Percentiles rank a stretch among this genome's conserved stretches.
Evolutionary conservation across 2,329 filamentous ascomycete species (phyloP).

Genomic region (Colletotrichum australisinense): DNA sequence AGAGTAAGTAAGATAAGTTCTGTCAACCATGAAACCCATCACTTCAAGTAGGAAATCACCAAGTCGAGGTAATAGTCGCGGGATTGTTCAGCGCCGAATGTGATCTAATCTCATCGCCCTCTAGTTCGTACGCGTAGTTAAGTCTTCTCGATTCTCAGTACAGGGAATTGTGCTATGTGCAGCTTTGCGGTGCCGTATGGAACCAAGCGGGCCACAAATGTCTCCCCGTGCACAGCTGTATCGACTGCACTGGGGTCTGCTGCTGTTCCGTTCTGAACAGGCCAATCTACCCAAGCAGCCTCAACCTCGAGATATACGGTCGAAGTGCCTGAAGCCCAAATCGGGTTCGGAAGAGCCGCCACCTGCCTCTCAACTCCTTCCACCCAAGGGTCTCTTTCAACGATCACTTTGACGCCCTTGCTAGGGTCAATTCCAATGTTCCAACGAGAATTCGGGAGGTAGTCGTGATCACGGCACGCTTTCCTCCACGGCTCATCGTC

Average conservation of each 20-base stretch:
- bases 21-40: no score
- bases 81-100: no score
- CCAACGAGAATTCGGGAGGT: conserved; percentile 48
- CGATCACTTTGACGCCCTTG: not conserved
- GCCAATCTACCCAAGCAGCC: conserved; percentile 39
- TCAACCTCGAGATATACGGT: conserved; percentile 45
- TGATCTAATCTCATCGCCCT: no score
- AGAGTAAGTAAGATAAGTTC: no score
- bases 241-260: conserved; percentile 39
- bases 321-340: conserved; percentile 47
- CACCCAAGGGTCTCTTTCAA: conserved; percentile 37
- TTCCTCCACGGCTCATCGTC: conserved; percentile 36
- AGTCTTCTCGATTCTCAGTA: not conserved
- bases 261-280: conserved; percentile 10
- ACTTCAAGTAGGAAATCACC: no score
- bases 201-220: conserved; percentile 40
- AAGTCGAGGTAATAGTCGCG: no score
- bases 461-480: conserved; percentile 43
- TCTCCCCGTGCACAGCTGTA: conserved; percentile 42
- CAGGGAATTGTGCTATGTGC: conserved; percentile 57
- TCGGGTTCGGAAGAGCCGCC: conserved; percentile 42
- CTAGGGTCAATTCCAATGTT: conserved; percentile 43
- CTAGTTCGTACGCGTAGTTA: not conserved
- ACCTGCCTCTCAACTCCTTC: conserved; percentile 24
- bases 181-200: conserved; percentile 60